Percentiles rank a stretch among this genome's conserved stretches.
These are phyloP conservation scores for Lanmaoa pseudosensibilis DNA, from an alignment of 768 basidiomycete species.

Conservation along the genomic window DNA sequence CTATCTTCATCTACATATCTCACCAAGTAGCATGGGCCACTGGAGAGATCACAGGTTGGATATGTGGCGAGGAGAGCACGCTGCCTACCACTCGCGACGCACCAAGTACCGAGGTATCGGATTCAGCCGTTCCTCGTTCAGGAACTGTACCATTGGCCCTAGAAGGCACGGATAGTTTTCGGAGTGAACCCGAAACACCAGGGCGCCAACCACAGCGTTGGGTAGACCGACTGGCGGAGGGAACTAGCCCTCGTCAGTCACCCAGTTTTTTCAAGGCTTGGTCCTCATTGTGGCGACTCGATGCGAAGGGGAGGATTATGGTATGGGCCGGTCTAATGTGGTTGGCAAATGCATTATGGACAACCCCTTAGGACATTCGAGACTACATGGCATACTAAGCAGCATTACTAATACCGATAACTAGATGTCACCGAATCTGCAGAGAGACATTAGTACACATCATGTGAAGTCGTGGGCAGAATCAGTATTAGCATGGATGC, in stretches of 20 bases:
- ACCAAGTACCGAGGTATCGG: neutral
- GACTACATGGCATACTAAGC: slow-evolving; percentile 3
- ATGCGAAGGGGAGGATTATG: slow-evolving; percentile 43
- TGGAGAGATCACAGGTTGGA: slow-evolving; percentile 61
- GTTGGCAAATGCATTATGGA: slow-evolving; percentile 65
- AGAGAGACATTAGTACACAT: slow-evolving; percentile 16
- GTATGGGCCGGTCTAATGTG: slow-evolving; percentile 54
- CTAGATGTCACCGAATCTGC: slow-evolving; percentile 2
- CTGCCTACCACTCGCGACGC: slow-evolving; percentile 21
- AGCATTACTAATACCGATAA: neutral
- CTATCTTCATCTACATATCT: slow-evolving; percentile 79
- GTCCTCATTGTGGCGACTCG: slow-evolving; percentile 37
- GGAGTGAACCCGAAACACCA: slow-evolving; percentile 39
- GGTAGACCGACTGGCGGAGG: slow-evolving; percentile 51
- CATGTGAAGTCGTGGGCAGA: neutral
- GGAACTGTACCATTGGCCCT: slow-evolving; percentile 14
- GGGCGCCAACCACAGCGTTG: slow-evolving; percentile 42
- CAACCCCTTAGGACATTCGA: slow-evolving; percentile 25
- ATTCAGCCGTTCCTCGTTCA: neutral
- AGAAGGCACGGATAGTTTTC: slow-evolving; percentile 1
- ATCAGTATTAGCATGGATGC: slow-evolving; percentile 91
- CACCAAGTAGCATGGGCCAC: slow-evolving; percentile 78
- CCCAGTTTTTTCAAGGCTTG: slow-evolving; percentile 32
- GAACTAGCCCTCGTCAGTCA: slow-evolving; percentile 20
- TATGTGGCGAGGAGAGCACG: slow-evolving; percentile 42